Evolutionary conservation across 1,139 yeast species (phyloP).

Genomic region (Pichia sp.): DNA sequence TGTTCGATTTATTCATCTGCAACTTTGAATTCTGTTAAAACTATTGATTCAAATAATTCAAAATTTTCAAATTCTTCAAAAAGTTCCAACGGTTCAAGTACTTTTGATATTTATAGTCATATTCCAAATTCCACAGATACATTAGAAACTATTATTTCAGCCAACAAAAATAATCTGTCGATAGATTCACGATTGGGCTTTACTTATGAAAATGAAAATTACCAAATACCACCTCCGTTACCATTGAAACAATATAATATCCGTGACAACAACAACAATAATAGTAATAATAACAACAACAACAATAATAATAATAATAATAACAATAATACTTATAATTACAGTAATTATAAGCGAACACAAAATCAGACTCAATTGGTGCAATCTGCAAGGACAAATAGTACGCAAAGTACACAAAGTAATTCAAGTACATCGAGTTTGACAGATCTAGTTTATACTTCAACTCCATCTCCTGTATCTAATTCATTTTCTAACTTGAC

Average conservation of each 20-base stretch:
- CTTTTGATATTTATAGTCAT: constrained; percentile 1
- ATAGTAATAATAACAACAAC: no score
- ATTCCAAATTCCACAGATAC: constrained; percentile 8
- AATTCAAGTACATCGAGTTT: constrained; percentile 1
- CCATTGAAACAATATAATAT: no score
- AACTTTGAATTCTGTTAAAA: constrained; percentile 2
- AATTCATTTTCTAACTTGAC: not conserved
- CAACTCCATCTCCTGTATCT: constrained; percentile 7
- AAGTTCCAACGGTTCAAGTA: constrained; percentile 1
- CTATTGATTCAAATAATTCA: constrained; percentile 2
- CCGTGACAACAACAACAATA: no score
- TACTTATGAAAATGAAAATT: no score
- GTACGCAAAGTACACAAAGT: constrained; percentile 2
- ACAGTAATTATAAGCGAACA: no score
- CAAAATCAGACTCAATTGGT: not conserved
- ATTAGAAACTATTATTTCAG: constrained; percentile 6
- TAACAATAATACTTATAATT: no score
- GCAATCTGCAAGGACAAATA: not conserved
- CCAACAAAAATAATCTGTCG: not conserved
- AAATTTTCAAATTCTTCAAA: constrained; percentile 4
- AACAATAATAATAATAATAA: no score
- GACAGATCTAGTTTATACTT: not conserved
- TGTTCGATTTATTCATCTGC: constrained; percentile 7
- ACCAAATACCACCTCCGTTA: not conserved
- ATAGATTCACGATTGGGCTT: not conserved